Evolutionary conservation across 2,329 filamentous ascomycete species (phyloP).

Genomic region (Cryphonectria carpinicola): DNA sequence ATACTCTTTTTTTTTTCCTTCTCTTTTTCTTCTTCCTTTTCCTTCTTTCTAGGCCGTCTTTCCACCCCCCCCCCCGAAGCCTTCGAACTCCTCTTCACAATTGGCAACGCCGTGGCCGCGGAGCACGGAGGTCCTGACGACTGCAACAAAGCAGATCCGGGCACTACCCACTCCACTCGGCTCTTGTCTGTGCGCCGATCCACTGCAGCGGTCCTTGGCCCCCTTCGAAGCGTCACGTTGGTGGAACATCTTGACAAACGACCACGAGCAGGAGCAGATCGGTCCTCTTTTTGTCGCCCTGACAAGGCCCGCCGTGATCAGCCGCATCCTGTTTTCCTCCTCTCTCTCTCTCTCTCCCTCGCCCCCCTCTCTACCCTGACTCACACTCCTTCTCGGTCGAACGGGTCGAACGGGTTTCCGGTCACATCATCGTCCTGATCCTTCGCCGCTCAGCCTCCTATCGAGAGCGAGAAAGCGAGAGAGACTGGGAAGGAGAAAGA

Average conservation of each 20-base stretch:
- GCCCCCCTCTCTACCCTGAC: background rate
- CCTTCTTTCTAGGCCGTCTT: background rate
- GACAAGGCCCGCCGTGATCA: background rate
- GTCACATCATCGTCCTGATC: slow-evolving; percentile 14
- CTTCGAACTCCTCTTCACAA: background rate
- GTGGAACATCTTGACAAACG: slow-evolving; percentile 12
- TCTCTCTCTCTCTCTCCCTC: background rate
- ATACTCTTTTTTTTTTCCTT: background rate
- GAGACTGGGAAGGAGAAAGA: background rate
- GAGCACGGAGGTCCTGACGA: background rate
- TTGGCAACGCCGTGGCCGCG: background rate
- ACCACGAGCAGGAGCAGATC: slow-evolving; percentile 3
- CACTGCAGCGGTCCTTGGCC: slow-evolving; percentile 2
- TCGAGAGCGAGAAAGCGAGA: background rate
- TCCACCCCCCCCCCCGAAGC: background rate
- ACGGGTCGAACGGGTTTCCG: background rate
- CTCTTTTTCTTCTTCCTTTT: background rate
- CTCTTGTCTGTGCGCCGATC: slow-evolving; percentile 17
- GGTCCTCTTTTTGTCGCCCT: slow-evolving; percentile 10
- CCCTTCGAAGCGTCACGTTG: slow-evolving; percentile 17
- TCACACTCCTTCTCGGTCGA: slow-evolving; percentile 9
- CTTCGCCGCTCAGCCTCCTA: slow-evolving; percentile 14
- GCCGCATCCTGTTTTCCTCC: background rate
- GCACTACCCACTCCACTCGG: slow-evolving; percentile 6
- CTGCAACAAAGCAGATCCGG: background rate